phyloP scores from a whole-genome alignment of 2,329 filamentous ascomycete species.

The Scorias spongiosa region DNA sequence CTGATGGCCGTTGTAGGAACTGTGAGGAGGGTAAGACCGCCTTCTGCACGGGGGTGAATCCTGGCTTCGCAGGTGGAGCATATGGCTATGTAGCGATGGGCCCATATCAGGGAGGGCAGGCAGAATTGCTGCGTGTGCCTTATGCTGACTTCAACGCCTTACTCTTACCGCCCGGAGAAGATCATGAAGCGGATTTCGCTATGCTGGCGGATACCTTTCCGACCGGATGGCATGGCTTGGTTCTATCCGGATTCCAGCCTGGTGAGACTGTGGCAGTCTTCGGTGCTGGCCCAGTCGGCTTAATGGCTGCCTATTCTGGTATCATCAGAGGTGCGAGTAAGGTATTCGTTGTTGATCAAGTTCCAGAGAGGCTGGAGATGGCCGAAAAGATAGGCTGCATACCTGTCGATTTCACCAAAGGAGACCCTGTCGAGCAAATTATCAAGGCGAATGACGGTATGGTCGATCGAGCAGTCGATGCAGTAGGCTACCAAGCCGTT shows the following conservation, averaged over 20 bases:
- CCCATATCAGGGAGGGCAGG: conserved; percentile 32
- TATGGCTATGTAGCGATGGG: conserved; percentile 40
- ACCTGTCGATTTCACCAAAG: conserved; percentile 45
- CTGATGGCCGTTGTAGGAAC: conserved; percentile 46
- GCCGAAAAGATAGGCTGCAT: conserved; percentile 48
- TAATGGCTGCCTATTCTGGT: conserved; percentile 52
- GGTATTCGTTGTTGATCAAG: conserved; percentile 49
- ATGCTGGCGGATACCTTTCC: conserved; percentile 36
- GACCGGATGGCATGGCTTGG: conserved; percentile 42
- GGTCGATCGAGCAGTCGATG: conserved; percentile 50
- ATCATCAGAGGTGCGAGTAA: conserved; percentile 44
- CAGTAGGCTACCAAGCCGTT: conserved; percentile 51
- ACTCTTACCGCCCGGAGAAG: conserved; percentile 43
- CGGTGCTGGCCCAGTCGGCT: conserved; percentile 47
- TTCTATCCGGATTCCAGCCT: conserved; percentile 42
- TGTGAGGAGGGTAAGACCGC: conserved; percentile 50
- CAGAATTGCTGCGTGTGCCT: conserved; percentile 49
- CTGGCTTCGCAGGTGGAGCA: conserved; percentile 43
- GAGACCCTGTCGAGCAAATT: conserved; percentile 45
- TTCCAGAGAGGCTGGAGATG: conserved; percentile 41
- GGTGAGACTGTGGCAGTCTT: conserved; percentile 51
- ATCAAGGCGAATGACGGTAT: conserved; percentile 42
- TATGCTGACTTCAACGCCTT: conserved; percentile 54
- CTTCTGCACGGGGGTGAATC: conserved; percentile 46
- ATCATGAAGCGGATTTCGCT: conserved; percentile 46